These are phyloP conservation scores for Atractiella rhizophila DNA, from an alignment of 768 basidiomycete species.

Conservation along the genomic window DNA sequence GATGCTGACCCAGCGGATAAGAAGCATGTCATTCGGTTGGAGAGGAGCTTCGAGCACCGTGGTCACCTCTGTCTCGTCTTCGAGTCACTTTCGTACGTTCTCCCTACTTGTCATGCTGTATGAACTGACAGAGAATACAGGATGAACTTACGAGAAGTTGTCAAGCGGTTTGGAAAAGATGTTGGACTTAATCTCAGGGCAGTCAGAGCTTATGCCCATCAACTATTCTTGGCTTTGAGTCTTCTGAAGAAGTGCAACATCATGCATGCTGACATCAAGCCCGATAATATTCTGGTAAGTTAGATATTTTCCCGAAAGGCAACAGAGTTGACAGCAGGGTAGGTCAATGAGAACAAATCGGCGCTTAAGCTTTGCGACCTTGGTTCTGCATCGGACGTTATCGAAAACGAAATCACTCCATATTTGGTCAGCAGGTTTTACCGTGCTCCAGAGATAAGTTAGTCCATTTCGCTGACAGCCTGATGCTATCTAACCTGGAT, in stretches of 20 bases:
- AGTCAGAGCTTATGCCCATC: slow-evolving; percentile 95
- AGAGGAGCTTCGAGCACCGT: slow-evolving; percentile 85
- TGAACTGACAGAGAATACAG: slow-evolving; percentile 27
- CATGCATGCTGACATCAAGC: slow-evolving; percentile 97
- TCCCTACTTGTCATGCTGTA: background rate
- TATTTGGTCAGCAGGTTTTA: slow-evolving; percentile 95
- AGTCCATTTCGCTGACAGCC: slow-evolving; percentile 18
- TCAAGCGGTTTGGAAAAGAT: slow-evolving; percentile 95
- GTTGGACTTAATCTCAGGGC: slow-evolving; percentile 86
- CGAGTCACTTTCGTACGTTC: slow-evolving; percentile 56
- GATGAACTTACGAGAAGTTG: slow-evolving; percentile 93
- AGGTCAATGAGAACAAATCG: slow-evolving; percentile 92
- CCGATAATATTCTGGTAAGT: slow-evolving; percentile 79
- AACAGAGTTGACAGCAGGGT: background rate
- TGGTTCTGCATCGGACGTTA: slow-evolving; percentile 83
- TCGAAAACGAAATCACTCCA: slow-evolving; percentile 89
- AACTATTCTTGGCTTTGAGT: slow-evolving; percentile 68
- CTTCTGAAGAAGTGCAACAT: slow-evolving; percentile 67
- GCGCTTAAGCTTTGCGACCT: slow-evolving; percentile 82
- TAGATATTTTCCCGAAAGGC: background rate
- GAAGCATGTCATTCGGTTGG: slow-evolving; percentile 79
- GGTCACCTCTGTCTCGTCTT: slow-evolving; percentile 92
- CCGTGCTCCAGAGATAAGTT: slow-evolving; percentile 95
- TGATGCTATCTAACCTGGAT: background rate
- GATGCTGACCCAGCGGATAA: slow-evolving; percentile 89